phyloP scores from a whole-genome alignment of 768 basidiomycete species.

The Hericium rajendrae region DNA sequence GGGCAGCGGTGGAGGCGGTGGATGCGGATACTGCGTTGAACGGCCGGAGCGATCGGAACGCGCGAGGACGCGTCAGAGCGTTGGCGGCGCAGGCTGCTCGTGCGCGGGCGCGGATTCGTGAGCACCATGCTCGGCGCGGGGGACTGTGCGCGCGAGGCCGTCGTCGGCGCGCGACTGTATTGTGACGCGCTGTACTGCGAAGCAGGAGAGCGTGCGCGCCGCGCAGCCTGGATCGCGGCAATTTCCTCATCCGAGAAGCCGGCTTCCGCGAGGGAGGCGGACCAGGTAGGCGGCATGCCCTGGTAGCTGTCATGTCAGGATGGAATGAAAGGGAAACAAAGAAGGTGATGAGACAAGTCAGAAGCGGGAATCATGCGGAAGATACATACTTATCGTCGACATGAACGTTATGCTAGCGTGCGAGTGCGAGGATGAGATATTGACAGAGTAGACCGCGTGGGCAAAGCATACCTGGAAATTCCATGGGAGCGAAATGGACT shows the following conservation, averaged over 20 bases:
- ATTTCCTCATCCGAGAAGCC: conserved; percentile 15
- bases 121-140: not conserved
- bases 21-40: not conserved
- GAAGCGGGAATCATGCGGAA: not conserved
- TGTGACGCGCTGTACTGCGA: not conserved
- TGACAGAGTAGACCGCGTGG: not conserved
- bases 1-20: conserved; percentile 8
- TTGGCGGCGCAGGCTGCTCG: conserved; percentile 8
- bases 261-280: conserved; percentile 6
- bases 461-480: conserved; percentile 10
- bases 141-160: conserved; percentile 4
- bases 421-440: not conserved
- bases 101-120: conserved; percentile 6
- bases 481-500: conserved; percentile 12
- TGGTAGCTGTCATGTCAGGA: conserved; percentile 6
- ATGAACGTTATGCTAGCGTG: conserved; percentile 11
- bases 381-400: conserved; percentile 12
- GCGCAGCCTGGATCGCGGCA: conserved; percentile 10
- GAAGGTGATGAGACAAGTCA: not conserved
- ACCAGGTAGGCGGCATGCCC: conserved; percentile 11
- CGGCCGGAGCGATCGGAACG: conserved; percentile 10
- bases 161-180: not conserved
- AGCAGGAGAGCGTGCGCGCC: conserved; percentile 7
- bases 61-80: conserved; percentile 10
- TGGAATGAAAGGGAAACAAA: too few species aligned